Conservation (phyloP, 2,329 filamentous ascomycete genomes). For the Huntiella omanensis region DNA sequence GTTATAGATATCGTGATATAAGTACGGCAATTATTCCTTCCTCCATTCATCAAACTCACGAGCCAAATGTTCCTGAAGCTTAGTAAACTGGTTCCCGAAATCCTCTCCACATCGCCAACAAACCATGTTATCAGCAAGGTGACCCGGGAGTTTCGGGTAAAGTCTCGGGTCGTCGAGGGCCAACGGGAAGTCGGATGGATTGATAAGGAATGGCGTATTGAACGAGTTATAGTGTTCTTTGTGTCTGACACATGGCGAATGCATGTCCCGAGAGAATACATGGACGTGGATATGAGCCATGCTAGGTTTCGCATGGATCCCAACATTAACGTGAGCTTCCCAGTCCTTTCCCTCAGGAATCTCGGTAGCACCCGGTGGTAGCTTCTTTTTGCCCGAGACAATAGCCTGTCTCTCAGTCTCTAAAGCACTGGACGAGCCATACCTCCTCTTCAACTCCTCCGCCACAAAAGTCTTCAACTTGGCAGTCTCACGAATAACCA, state of each 20-base stretch:
- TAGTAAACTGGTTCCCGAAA: conserved; percentile 57
- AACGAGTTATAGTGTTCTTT: conserved; percentile 89
- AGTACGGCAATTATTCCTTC: conserved; percentile 26
- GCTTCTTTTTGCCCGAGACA: conserved; percentile 37
- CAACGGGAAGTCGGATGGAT: conserved; percentile 63
- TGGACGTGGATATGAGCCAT: conserved; percentile 92
- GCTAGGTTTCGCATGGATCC: conserved; percentile 71
- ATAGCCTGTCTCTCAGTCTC: conserved; percentile 50
- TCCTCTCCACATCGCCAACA: conserved; percentile 72
- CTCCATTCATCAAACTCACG: conserved; percentile 63
- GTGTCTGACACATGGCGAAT: conserved; percentile 52
- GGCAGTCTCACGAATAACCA: conserved; percentile 40
- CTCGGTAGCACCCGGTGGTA: conserved; percentile 19
- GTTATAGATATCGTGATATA: neutral
- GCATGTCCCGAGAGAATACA: conserved; percentile 63
- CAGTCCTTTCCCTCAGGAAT: conserved; percentile 64
- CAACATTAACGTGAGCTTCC: conserved; percentile 52
- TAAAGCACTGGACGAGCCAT: conserved; percentile 41
- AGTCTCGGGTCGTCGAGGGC: conserved; percentile 43
- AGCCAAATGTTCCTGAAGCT: conserved; percentile 56
- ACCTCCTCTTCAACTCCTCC: conserved; percentile 51
- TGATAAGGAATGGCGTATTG: conserved; percentile 65
- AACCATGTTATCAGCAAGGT: conserved; percentile 43
- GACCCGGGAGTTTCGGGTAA: conserved; percentile 33
- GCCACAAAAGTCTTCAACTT: conserved; percentile 49